These are phyloP conservation scores for Boletus reticuloceps DNA, from an alignment of 768 basidiomycete genomes.

Conservation along the genomic window DNA sequence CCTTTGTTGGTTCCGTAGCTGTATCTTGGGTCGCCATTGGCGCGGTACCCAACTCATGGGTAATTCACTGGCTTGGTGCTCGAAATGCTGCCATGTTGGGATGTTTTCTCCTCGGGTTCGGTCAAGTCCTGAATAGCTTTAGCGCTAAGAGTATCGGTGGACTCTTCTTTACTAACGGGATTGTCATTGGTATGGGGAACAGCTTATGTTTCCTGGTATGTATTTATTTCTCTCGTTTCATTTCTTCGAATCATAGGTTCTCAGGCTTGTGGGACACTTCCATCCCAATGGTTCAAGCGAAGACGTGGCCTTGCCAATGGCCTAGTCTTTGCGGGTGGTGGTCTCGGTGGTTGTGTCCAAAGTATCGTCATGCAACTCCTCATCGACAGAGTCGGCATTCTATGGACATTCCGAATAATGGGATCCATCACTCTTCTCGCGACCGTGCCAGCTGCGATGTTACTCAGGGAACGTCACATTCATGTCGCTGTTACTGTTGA, in stretches of 20 bases:
- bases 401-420: slow-evolving; percentile 34
- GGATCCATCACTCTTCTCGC: slow-evolving; percentile 25
- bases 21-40: slow-evolving; percentile 29
- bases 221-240: neutral
- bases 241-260: neutral
- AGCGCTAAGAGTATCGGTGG: slow-evolving; percentile 20
- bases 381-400: slow-evolving; percentile 25
- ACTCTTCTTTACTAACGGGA: slow-evolving; percentile 29
- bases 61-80: slow-evolving; percentile 32
- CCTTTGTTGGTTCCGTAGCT: slow-evolving; percentile 33
- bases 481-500: slow-evolving; percentile 19
- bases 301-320: slow-evolving; percentile 34
- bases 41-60: slow-evolving; percentile 27
- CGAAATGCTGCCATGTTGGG: slow-evolving; percentile 28
- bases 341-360: slow-evolving; percentile 32
- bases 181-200: slow-evolving; percentile 29
- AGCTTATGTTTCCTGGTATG: slow-evolving; percentile 26
- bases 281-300: slow-evolving; percentile 35
- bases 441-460: slow-evolving; percentile 27
- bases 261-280: slow-evolving; percentile 32
- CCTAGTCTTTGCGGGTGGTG: slow-evolving; percentile 32
- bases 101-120: slow-evolving; percentile 27
- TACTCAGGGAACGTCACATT: slow-evolving; percentile 25
- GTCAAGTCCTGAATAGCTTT: slow-evolving; percentile 28
- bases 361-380: slow-evolving; percentile 29